Conservation (phyloP, 1,284 basidiomycete species). For the Mycosarcoma maydis region DNA sequence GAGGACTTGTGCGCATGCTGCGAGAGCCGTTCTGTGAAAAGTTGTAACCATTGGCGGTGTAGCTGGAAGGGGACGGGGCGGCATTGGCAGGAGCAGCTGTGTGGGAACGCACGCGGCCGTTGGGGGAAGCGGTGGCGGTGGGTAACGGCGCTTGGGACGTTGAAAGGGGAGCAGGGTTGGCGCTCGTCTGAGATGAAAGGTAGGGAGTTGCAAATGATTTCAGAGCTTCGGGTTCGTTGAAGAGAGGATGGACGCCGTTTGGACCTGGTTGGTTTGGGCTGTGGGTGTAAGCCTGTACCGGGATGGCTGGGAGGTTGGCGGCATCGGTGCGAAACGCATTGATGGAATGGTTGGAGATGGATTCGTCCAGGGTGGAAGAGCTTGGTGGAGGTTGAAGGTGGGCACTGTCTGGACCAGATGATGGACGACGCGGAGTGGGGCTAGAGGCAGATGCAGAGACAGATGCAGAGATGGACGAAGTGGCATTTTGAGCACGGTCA, state of each 20-base stretch:
- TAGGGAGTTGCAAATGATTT: slow-evolving; percentile 3
- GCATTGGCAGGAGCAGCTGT: slow-evolving; percentile 29
- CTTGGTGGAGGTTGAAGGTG: slow-evolving; percentile 5
- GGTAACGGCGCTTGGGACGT: no score
- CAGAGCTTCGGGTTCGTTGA: not conserved
- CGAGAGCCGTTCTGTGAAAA: slow-evolving; percentile 22
- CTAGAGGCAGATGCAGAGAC: not conserved
- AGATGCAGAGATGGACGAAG: slow-evolving; percentile 3
- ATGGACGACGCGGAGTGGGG: slow-evolving; percentile 9
- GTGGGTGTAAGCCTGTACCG: slow-evolving; percentile 20
- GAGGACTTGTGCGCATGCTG: slow-evolving; percentile 38
- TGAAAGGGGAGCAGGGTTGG: not conserved
- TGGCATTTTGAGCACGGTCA: slow-evolving; percentile 1
- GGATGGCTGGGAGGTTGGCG: slow-evolving; percentile 26
- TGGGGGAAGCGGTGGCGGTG: slow-evolving; percentile 21
- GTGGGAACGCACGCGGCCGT: slow-evolving; percentile 35
- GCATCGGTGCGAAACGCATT: slow-evolving; percentile 12
- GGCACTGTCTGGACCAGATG: not conserved
- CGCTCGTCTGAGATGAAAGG: slow-evolving; percentile 8
- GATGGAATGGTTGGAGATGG: slow-evolving; percentile 13
- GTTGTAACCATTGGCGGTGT: slow-evolving; percentile 17
- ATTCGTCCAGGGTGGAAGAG: slow-evolving; percentile 6
- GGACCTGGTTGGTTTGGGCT: not conserved
- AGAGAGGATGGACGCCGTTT: slow-evolving; percentile 1
- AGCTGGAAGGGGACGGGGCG: slow-evolving; percentile 11